Conservation (phyloP, 345 rosid species). For the Salix caprea region DNA sequence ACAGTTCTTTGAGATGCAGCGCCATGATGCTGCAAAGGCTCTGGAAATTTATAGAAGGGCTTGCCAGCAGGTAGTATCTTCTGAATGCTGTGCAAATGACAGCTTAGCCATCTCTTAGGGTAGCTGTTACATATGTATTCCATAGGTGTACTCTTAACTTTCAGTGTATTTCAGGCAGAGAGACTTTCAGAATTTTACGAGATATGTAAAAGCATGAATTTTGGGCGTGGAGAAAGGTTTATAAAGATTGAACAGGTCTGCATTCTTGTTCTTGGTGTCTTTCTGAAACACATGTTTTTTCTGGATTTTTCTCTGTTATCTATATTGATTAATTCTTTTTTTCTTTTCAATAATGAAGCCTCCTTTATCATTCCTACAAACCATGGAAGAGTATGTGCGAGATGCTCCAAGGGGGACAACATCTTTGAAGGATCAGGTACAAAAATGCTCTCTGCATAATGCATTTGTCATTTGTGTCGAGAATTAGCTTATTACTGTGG, state of each 20-base stretch:
- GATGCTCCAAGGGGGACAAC: constrained; percentile 70
- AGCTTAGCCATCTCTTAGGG: not conserved
- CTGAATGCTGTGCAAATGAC: constrained; percentile 10
- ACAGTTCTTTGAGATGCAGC: constrained; percentile 99
- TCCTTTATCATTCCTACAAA: constrained; percentile 87
- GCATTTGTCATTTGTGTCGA: not conserved
- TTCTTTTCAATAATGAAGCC: constrained; percentile 43
- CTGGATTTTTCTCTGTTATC: not conserved
- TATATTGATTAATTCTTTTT: constrained; percentile 2
- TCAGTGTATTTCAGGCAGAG: constrained; percentile 60
- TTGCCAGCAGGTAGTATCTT: constrained; percentile 70
- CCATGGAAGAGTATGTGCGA: constrained; percentile 94
- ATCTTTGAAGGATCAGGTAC: constrained; percentile 73
- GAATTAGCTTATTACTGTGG: not conserved
- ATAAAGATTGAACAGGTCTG: constrained; percentile 90
- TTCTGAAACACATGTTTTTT: constrained; percentile 5
- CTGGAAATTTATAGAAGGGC: constrained; percentile 79
- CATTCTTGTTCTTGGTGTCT: constrained; percentile 13
- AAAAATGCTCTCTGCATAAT: not conserved
- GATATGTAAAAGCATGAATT: constrained; percentile 78
- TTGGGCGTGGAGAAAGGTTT: constrained; percentile 81
- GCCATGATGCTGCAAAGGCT: constrained; percentile 76
- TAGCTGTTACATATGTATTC: not conserved
- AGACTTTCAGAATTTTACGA: constrained; percentile 89
- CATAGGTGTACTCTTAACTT: not conserved